A percentile compares a stretch with the other conserved stretches of the same genome.
These are phyloP conservation scores for Daedaleopsis sinensis DNA, from an alignment of 768 basidiomycete species.

Conservation along the genomic window DNA sequence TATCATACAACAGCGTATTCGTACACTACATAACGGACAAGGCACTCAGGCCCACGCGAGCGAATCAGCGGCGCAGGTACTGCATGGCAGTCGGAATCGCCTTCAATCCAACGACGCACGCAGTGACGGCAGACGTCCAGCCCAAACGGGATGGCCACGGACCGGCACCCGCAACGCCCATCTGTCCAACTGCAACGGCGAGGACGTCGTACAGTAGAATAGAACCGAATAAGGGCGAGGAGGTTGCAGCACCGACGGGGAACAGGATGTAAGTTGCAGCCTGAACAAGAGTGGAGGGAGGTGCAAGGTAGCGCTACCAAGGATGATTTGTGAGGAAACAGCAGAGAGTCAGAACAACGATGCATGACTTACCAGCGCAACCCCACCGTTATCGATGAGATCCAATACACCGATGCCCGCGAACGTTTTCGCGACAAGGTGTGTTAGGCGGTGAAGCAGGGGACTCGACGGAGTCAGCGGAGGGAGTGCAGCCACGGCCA, in stretches of 20 bases:
- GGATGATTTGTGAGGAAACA: neutral
- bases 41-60: no score
- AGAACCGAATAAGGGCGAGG: constrained; percentile 26
- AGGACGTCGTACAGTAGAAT: constrained; percentile 28
- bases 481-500: constrained; percentile 38
- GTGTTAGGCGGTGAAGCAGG: constrained; percentile 36
- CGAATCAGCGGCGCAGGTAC: neutral
- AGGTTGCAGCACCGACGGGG: constrained; percentile 21
- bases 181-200: constrained; percentile 26
- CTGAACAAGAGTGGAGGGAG: constrained; percentile 22
- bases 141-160: constrained; percentile 28
- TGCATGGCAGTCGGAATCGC: constrained; percentile 1
- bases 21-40: no score
- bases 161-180: constrained; percentile 18
- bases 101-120: constrained; percentile 25
- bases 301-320: constrained; percentile 19
- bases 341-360: neutral
- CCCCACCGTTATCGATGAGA: constrained; percentile 34
- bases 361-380: constrained; percentile 23
- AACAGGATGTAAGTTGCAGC: constrained; percentile 23
- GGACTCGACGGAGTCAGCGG: constrained; percentile 32
- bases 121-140: constrained; percentile 27
- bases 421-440: constrained; percentile 46
- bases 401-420: constrained; percentile 41
- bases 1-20: no score